Base-by-base conservation (phyloP, 495 filamentous ascomycete species). In the Aspergillus nanangensis region DNA sequence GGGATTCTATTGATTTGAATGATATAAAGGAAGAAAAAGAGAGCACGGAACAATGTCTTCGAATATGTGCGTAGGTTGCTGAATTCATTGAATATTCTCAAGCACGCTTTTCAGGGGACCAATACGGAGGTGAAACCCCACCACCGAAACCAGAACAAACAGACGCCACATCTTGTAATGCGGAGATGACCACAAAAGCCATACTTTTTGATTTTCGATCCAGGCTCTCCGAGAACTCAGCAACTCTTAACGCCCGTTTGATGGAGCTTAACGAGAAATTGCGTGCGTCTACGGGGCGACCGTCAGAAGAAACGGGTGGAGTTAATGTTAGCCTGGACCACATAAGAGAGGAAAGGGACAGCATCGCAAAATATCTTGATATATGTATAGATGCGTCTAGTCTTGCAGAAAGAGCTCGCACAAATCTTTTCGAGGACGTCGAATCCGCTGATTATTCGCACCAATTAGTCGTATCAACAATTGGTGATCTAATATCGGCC, bases 41-140 rank as follows among this genome's bases (percentile, higher is more conserved):
- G 31, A 64, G 60, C 41, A 61, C 61, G 41, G 47, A 62, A 53
- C 50, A 66, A 40, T 66, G 64, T 47, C 60, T 70, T 25, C 37
- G 44, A 22, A 63, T 67, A 50, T 67, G 66, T 48, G 42, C 46
- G 29, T 32, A 56, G 18, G 44, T 65, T 19, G 59, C 51, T 10
- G 41, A 44, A 11, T 61, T 59, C 19, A 57, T 67, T 48, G 49
- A 60, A 13, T 5, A 31, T 21, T 51, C 45, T 14, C 49, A 49
- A 18, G 40, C 44, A 51, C 19, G 44, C 49, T 25, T 54, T 27
- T 20, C 39, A 38, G 11, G 46, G 37, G 25, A 14, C 21, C n/a
- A n/a, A n/a, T n/a, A n/a, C n/a, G n/a, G n/a, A n/a, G n/a, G n/a
- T n/a, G n/a, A n/a, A n/a, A n/a, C n/a, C n/a, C n/a, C n/a, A n/a